Conservation (phyloP, 768 basidiomycete genomes). For the Trametes punicea region DNA sequence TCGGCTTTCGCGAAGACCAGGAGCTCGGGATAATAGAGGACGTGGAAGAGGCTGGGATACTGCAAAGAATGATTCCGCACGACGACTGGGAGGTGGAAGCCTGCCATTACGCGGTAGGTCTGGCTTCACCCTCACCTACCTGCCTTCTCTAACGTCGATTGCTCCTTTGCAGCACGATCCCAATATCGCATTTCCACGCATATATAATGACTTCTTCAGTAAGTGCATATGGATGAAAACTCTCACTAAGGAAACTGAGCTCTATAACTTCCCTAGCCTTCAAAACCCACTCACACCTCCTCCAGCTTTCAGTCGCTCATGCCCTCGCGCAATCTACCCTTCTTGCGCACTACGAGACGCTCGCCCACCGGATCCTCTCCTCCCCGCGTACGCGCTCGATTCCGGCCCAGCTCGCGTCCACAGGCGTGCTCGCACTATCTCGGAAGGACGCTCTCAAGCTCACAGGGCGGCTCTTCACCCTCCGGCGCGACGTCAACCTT, state of each 20-base stretch:
- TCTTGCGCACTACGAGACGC: slow-evolving; percentile 81
- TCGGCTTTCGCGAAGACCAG: slow-evolving; percentile 76
- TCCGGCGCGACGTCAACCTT: slow-evolving; percentile 85
- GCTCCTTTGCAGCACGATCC: slow-evolving; percentile 65
- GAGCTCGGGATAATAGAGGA: slow-evolving; percentile 87
- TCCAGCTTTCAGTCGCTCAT: slow-evolving; percentile 91
- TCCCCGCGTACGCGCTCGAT: slow-evolving; percentile 75
- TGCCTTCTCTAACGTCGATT: not conserved
- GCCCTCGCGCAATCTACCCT: slow-evolving; percentile 94
- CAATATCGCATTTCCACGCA: slow-evolving; percentile 79
- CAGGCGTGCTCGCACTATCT: slow-evolving; percentile 71
- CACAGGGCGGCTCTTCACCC: slow-evolving; percentile 71
- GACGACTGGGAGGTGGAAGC: slow-evolving; percentile 84
- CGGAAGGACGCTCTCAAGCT: slow-evolving; percentile 83
- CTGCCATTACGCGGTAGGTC: slow-evolving; percentile 79
- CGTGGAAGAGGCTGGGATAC: slow-evolving; percentile 63
- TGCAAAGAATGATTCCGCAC: slow-evolving; percentile 55
- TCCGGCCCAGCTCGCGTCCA: slow-evolving; percentile 75
- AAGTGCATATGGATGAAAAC: slow-evolving; percentile 28
- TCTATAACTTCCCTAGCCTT: slow-evolving; percentile 59
- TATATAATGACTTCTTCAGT: slow-evolving; percentile 98
- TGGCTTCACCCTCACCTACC: not conserved
- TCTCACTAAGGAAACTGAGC: not conserved
- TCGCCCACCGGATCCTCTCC: slow-evolving; percentile 73
- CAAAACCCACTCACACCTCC: slow-evolving; percentile 85